A percentile compares a stretch with the other conserved stretches of the same genome.
Evolutionary conservation across 345 rosid species (phyloP).

Genomic region (Lepidium didymum): DNA sequence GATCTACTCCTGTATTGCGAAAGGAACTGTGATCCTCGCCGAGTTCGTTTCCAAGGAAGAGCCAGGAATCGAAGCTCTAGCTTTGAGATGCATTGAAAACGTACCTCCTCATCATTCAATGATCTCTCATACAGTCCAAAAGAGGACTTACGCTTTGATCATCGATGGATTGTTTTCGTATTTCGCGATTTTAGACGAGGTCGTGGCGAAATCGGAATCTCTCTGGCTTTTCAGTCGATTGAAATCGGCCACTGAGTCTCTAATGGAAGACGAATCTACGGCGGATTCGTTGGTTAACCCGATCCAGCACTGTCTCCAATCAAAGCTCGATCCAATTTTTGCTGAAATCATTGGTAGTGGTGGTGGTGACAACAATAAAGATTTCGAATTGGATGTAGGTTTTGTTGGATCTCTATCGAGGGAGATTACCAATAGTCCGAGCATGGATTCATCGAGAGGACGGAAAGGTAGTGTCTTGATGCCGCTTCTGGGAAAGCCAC

Average conservation of each 20-base stretch:
- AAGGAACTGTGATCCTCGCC: conserved; percentile 53
- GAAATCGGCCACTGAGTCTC: conserved; percentile 36
- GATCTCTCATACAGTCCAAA: conserved; percentile 51
- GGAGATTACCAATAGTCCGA: conserved; percentile 26
- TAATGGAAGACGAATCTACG: conserved; percentile 23
- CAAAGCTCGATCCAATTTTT: conserved; percentile 38
- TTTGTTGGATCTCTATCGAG: conserved; percentile 20
- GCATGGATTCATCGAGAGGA: conserved; percentile 34
- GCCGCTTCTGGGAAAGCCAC: conserved; percentile 45
- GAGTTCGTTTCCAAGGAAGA: conserved; percentile 43
- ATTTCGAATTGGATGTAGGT: conserved; percentile 34
- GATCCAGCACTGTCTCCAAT: conserved; percentile 38
- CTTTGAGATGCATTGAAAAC: conserved; percentile 44
- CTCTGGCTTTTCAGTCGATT: conserved; percentile 47
- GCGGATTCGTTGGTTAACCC: conserved; percentile 25
- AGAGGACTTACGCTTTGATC: conserved; percentile 45
- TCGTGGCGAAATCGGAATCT: conserved; percentile 38
- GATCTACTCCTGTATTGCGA: conserved; percentile 61
- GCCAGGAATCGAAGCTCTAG: conserved; percentile 46
- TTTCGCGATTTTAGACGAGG: conserved; percentile 48
- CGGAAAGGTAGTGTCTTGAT: conserved; percentile 19
- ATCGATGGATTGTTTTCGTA: conserved; percentile 44
- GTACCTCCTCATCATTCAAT: conserved; percentile 58
- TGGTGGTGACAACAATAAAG: background rate
- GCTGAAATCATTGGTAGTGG: conserved; percentile 24